Evolutionary conservation across 805 yeast genomes (phyloP), one percentile per base, ranked within the genome.

Genomic region (Candida arabinofermentans): DNA sequence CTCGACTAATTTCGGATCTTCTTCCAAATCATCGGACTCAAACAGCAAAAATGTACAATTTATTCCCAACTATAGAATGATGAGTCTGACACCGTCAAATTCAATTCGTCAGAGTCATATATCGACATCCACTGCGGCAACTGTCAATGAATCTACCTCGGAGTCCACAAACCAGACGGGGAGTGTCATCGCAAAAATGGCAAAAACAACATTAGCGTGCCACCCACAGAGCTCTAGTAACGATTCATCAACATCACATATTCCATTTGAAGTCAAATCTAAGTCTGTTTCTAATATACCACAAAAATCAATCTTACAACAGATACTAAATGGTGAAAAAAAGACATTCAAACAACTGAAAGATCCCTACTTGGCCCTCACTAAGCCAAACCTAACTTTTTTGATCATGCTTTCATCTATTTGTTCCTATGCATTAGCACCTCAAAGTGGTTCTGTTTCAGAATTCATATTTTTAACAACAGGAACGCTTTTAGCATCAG

Each of bases 361-460:
- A 0, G 71, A 72, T 19, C 84, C 89, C 1, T 89, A 87, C 57
- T 40, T 88, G 8, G 86, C 86, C 46, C 72, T 93, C n/a, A 78
- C 96, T 4, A 93, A 93, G 62, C 99, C 99, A 13, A 75, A 88
- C 42, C 72, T 93, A 41, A 86, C 97, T 0, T 77, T 89, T 6
- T 66, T 93, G 30, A 96, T 93, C 12, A 95, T 91, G 62, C 69
- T 93, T 17, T 86, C 96, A 40, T 84, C 96, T 0, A 88, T 93
- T 54, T 88, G 97, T 48, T 84, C 97, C 0, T 93, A 91, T 59
- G 97, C 97, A 0, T 67, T 93, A 24, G 86, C 96, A 0, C 98
- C 99, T 1, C 74, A 74, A 49, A 78, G 90, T 9, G 87, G 89
- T 0, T 78, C 93, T 1, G 61, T 91, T 3, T 67, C 77, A 6